Conservation (phyloP, 305 asterid species). For the Fraxinus ornus region DNA sequence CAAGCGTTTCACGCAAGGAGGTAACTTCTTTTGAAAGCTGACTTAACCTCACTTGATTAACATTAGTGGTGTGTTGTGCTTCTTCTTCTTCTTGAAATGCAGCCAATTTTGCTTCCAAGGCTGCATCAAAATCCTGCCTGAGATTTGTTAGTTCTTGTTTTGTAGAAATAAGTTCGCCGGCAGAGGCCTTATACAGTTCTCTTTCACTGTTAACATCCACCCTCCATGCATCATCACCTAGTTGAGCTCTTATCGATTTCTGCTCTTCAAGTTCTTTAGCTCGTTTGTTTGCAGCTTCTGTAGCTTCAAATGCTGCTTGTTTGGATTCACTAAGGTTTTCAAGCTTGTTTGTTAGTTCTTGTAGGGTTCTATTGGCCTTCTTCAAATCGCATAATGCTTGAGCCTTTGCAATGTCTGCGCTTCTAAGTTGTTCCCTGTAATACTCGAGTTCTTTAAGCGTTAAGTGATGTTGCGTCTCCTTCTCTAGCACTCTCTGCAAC, state of each 20-base stretch:
- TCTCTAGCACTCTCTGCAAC: slow-evolving; percentile 74
- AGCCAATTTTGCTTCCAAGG: slow-evolving; percentile 57
- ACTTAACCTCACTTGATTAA: slow-evolving; percentile 40
- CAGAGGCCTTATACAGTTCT: slow-evolving; percentile 58
- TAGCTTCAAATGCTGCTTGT: slow-evolving; percentile 62
- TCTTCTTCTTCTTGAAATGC: slow-evolving; percentile 70
- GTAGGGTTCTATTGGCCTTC: slow-evolving; percentile 58
- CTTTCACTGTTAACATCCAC: slow-evolving; percentile 55
- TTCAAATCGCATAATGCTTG: slow-evolving; percentile 63
- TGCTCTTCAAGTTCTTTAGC: slow-evolving; percentile 54
- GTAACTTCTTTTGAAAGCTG: slow-evolving; percentile 52
- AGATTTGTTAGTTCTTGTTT: slow-evolving; percentile 78
- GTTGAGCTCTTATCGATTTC: slow-evolving; percentile 42
- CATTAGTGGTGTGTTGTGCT: slow-evolving; percentile 42
- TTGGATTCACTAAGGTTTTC: slow-evolving; percentile 73
- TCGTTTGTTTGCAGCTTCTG: slow-evolving; percentile 51
- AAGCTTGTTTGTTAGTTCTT: slow-evolving; percentile 75
- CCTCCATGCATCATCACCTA: slow-evolving; percentile 60
- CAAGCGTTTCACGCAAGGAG: slow-evolving; percentile 37
- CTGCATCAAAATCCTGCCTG: slow-evolving; percentile 74
- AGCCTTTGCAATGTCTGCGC: slow-evolving; percentile 47
- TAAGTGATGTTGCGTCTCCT: slow-evolving; percentile 81
- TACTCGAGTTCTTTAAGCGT: slow-evolving; percentile 58
- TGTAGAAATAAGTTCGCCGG: slow-evolving; percentile 53
- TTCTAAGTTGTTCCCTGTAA: slow-evolving; percentile 58